Evolutionary conservation across 768 basidiomycete species (phyloP), one percentile per base, ranked within the genome.

Genomic region (Mycena venus): DNA sequence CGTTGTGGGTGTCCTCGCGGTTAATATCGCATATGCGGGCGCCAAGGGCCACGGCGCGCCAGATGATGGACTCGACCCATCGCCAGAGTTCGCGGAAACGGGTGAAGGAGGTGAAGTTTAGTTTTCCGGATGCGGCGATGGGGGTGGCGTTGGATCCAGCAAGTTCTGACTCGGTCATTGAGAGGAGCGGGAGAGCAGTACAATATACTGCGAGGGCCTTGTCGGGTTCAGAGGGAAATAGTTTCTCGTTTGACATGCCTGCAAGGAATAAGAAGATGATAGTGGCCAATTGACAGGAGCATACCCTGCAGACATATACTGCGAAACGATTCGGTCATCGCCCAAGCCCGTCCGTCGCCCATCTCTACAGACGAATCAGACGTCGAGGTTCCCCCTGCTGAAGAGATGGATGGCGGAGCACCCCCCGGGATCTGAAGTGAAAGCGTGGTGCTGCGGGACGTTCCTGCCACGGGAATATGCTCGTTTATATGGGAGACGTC

Each of bases 11-110:
- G 63, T 87, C 84, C 58, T 86, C 84, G 12, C 80, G 68, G 62
- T 81, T 80, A 15, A 90, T 70, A 70, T 85, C 82, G 59, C 83
- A 85, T 0, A 84, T 83, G 17, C 88, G 87, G 4, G 95, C 85
- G 19, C 91, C 89, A 0, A 96, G 82, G 2, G 94, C 84, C 51
- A 95, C 88, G 2, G 92, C 92, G n/a, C 97, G 90, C 86, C 94
- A 94, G n/a, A 97, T 85, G 27, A 95, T 87, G 23, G 92, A 88
- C 77, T 98, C 96, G 3, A 90, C 86, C 94, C 95, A 97, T 61
- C 96, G 88, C 89, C 95, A 96, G 12, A 97, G 87, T 78, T 99
- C 97, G 9, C 94, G 93, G 68, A 94, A 91, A 56, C 88, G 88
- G 4, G 84, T 80, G 77, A 96, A 96, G 6, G 91, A 86, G 3